Conservation (phyloP, 2,329 filamentous ascomycete genomes). For the Colletotrichum eremochloae region DNA sequence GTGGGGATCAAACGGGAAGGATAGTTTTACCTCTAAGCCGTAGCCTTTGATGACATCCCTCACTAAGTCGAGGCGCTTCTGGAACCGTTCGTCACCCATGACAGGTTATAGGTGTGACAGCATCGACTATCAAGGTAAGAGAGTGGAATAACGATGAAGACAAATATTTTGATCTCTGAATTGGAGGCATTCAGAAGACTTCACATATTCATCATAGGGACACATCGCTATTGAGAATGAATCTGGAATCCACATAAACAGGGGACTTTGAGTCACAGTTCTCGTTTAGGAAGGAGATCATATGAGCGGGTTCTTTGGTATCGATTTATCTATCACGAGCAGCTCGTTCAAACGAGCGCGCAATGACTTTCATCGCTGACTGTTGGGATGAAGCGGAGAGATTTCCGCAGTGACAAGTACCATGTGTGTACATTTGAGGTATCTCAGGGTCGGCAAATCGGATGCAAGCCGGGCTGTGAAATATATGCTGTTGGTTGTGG, state of each 20-base stretch:
- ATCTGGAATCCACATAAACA: background rate
- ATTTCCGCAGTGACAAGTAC: background rate
- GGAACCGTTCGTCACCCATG: slow-evolving; percentile 17
- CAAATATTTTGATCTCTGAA: background rate
- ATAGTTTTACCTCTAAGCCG: background rate
- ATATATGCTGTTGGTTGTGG: background rate
- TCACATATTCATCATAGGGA: background rate
- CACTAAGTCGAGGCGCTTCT: slow-evolving; percentile 16
- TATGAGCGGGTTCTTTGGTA: background rate
- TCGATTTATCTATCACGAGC: background rate
- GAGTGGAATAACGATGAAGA: background rate
- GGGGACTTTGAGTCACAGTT: background rate
- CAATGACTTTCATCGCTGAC: background rate
- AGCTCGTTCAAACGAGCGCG: background rate
- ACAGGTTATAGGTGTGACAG: background rate
- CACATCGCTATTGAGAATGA: too few relatives aligned
- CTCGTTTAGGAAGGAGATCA: background rate
- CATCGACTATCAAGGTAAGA: background rate
- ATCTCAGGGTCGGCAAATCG: background rate
- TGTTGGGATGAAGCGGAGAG: background rate
- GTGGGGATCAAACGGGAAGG: background rate
- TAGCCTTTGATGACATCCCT: background rate
- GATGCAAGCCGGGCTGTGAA: background rate
- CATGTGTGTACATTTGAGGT: background rate
- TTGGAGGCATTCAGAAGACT: background rate